Conservation (phyloP, 352 stramenopile genomes). For the Pythium plurisporium region DNA sequence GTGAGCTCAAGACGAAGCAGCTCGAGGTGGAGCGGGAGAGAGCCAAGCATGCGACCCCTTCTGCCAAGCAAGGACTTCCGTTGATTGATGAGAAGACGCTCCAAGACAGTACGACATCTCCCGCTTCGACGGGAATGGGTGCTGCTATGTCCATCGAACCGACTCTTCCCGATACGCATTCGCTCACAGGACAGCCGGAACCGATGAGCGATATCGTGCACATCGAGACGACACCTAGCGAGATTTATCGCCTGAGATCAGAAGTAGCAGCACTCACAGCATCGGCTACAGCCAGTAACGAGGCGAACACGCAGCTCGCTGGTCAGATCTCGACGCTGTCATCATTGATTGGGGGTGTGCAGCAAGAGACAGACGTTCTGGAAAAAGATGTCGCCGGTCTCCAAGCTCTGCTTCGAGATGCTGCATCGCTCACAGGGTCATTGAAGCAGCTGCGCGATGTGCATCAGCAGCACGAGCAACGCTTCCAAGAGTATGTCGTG, state of each 20-base stretch:
- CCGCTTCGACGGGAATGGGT: too few species aligned
- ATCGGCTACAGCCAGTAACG: neutral
- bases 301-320: neutral
- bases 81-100: too few species aligned
- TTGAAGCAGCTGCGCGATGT: neutral
- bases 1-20: neutral
- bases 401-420: slow-evolving; percentile 2
- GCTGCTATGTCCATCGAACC: too few species aligned
- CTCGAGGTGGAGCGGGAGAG: neutral
- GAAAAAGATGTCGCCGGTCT: neutral
- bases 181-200: too few species aligned
- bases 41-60: neutral
- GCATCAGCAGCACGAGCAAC: slow-evolving; percentile 1
- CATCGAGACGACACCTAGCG: neutral
- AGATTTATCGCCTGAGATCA: neutral
- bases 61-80: neutral
- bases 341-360: neutral
- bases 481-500: neutral
- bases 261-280: neutral
- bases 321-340: neutral
- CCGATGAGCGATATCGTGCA: too few species aligned
- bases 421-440: slow-evolving; percentile 1
- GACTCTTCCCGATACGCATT: too few species aligned
- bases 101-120: too few species aligned
- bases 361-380: neutral